phyloP scores from a whole-genome alignment of 1,284 basidiomycete genomes.

The Stygiomarasmius scandens region DNA sequence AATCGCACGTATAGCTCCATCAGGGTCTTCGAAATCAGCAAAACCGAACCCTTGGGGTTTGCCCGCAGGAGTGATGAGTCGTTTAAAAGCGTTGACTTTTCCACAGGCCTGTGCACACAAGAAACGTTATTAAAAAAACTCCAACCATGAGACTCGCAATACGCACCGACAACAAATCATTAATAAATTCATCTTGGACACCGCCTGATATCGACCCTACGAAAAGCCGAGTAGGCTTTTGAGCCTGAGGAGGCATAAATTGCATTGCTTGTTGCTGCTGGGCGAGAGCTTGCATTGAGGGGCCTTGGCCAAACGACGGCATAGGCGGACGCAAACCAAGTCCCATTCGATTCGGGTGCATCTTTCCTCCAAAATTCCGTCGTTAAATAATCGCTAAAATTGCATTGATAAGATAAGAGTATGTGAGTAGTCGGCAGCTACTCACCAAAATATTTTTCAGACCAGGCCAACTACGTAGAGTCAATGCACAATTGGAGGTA shows the following conservation, averaged over 20 bases:
- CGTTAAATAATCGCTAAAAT: no score
- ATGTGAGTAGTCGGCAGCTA: no score
- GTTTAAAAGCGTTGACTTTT: constrained; percentile 83
- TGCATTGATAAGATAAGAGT: no score
- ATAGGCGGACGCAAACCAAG: constrained; percentile 83
- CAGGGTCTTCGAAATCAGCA: constrained; percentile 89
- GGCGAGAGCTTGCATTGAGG: constrained; percentile 84
- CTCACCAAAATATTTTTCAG: no score
- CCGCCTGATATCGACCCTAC: constrained; percentile 96
- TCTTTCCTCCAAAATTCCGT: constrained; percentile 36
- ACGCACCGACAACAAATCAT: constrained; percentile 77
- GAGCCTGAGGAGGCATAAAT: constrained; percentile 61
- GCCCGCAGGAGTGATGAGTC: constrained; percentile 85
- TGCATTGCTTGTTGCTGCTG: constrained; percentile 77
- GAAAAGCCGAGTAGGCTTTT: constrained; percentile 74
- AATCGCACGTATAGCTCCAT: constrained; percentile 83
- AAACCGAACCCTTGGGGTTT: constrained; percentile 96
- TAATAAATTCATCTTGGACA: constrained; percentile 80
- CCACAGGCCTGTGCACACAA: constrained; percentile 95
- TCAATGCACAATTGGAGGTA: no score
- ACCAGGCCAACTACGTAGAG: no score
- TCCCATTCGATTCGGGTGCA: constrained; percentile 80
- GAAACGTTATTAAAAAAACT: no score
- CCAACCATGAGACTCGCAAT: neutral
- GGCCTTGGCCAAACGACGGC: constrained; percentile 83